A percentile compares a stretch with the other conserved stretches of the same genome.
Conservation (phyloP, 495 filamentous ascomycete species). For the Aspergillus hancockii region DNA sequence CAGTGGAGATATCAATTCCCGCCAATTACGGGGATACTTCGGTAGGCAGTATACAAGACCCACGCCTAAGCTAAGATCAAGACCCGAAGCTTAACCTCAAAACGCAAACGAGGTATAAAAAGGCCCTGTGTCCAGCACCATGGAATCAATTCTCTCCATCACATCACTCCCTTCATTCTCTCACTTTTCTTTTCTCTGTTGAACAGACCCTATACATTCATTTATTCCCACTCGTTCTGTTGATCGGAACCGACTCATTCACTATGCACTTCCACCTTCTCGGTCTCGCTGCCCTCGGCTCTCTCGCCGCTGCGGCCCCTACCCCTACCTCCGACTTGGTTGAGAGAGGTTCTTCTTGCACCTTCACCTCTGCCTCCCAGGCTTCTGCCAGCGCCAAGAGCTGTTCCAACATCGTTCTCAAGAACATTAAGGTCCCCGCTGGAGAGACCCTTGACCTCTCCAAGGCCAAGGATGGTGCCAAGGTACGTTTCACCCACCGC, state of each 20-base stretch:
- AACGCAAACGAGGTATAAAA: slow-evolving; percentile 9
- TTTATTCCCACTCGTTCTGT: slow-evolving; percentile 19
- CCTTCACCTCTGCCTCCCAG: slow-evolving; percentile 46
- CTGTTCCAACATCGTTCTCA: slow-evolving; percentile 54
- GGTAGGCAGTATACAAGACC: not conserved
- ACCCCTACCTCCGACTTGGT: slow-evolving; percentile 25
- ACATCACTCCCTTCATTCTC: not conserved
- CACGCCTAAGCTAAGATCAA: not conserved
- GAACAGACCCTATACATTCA: slow-evolving; percentile 12
- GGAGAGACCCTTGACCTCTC: slow-evolving; percentile 54
- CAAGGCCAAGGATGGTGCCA: slow-evolving; percentile 44
- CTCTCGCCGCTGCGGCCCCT: slow-evolving; percentile 30
- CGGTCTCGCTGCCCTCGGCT: slow-evolving; percentile 24
- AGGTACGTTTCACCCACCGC: slow-evolving; percentile 25
- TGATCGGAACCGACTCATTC: slow-evolving; percentile 20
- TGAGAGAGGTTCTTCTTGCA: slow-evolving; percentile 44
- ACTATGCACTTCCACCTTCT: slow-evolving; percentile 26
- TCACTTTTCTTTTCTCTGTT: slow-evolving; percentile 9
- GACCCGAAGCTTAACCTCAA: not conserved
- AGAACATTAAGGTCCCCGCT: slow-evolving; percentile 51
- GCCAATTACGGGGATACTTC: not conserved
- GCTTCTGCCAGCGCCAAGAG: slow-evolving; percentile 46
- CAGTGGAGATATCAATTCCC: not conserved
- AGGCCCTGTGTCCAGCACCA: not conserved
- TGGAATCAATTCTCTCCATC: not conserved